Percentiles rank a stretch among this genome's conserved stretches.
Conservation (phyloP, 192 early-diverging fungal genomes). For the Glomus cerebriforme region DNA sequence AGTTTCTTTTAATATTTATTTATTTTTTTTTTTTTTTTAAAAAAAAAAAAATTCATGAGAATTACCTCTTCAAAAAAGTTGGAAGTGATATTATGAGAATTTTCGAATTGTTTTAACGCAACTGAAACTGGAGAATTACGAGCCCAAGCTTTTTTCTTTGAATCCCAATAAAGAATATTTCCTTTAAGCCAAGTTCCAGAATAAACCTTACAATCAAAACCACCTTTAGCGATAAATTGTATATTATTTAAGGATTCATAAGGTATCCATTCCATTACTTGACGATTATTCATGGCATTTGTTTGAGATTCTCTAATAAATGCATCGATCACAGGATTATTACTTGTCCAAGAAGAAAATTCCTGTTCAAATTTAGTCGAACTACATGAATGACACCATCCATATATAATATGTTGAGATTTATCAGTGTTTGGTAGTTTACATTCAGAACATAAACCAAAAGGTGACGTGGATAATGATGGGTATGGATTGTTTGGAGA, state of each 20-base stretch:
- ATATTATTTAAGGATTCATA: not conserved
- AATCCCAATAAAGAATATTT: conserved; percentile 11
- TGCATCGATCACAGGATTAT: conserved; percentile 5
- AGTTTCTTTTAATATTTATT: no score
- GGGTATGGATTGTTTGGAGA: not conserved
- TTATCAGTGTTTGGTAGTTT: conserved; percentile 14
- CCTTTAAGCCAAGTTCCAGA: conserved; percentile 5
- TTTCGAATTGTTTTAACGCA: not conserved
- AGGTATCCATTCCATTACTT: conserved; percentile 23
- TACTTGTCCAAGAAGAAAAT: conserved; percentile 9
- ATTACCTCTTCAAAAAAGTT: conserved; percentile 16
- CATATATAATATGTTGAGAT: not conserved
- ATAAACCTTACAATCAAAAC: conserved; percentile 10
- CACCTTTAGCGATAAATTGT: conserved; percentile 1
- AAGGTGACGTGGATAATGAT: not conserved
- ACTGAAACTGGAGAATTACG: not conserved
- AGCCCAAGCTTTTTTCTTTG: conserved; percentile 16
- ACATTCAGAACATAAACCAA: not conserved
- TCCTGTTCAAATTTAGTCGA: conserved; percentile 5
- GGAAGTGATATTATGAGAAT: not conserved
- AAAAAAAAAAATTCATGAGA: not conserved
- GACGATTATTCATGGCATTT: conserved; percentile 8
- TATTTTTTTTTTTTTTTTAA: not conserved
- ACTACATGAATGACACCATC: conserved; percentile 26
- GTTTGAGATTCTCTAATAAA: conserved; percentile 20